A percentile compares a stretch with the other conserved stretches of the same genome.
Evolutionary conservation across 345 rosid genomes (phyloP).

Genomic region (Combretum micranthum): DNA sequence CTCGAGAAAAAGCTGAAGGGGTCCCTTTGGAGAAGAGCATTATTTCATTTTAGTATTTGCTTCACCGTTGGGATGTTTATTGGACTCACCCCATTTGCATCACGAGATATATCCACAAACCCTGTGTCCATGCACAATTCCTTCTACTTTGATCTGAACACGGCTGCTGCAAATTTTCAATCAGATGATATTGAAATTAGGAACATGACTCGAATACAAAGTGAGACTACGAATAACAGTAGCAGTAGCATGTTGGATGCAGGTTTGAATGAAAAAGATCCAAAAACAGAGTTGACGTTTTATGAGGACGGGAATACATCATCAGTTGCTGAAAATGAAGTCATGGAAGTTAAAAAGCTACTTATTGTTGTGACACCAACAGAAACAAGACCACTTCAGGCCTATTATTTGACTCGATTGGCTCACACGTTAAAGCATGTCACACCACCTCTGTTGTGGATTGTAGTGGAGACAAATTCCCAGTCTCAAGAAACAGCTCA

Average conservation of each 20-base stretch:
- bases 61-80: slow-evolving; percentile 41
- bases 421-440: slow-evolving; percentile 38
- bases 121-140: slow-evolving; percentile 23
- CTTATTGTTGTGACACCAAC: slow-evolving; percentile 58
- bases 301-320: slow-evolving; percentile 6
- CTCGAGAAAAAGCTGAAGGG: slow-evolving; percentile 38
- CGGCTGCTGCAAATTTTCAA: slow-evolving; percentile 17
- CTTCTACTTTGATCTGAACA: slow-evolving; percentile 29
- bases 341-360: slow-evolving; percentile 23
- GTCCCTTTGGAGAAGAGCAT: slow-evolving; percentile 47
- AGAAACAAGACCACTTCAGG: slow-evolving; percentile 28
- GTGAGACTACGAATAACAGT: slow-evolving; percentile 6
- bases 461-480: slow-evolving; percentile 51
- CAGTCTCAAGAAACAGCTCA: slow-evolving; percentile 53
- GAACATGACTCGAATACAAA: slow-evolving; percentile 9
- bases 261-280: slow-evolving; percentile 10
- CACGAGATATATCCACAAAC: slow-evolving; percentile 22
- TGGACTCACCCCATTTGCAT: slow-evolving; percentile 41
- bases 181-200: slow-evolving; percentile 8
- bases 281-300: background rate
- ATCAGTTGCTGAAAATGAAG: slow-evolving; percentile 16
- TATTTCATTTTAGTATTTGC: slow-evolving; percentile 39
- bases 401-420: slow-evolving; percentile 43
- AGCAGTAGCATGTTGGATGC: slow-evolving; percentile 16
- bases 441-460: slow-evolving; percentile 60